These are phyloP conservation scores for Lachnellula willkommii DNA, from an alignment of 2,329 filamentous ascomycete genomes.

Conservation along the genomic window DNA sequence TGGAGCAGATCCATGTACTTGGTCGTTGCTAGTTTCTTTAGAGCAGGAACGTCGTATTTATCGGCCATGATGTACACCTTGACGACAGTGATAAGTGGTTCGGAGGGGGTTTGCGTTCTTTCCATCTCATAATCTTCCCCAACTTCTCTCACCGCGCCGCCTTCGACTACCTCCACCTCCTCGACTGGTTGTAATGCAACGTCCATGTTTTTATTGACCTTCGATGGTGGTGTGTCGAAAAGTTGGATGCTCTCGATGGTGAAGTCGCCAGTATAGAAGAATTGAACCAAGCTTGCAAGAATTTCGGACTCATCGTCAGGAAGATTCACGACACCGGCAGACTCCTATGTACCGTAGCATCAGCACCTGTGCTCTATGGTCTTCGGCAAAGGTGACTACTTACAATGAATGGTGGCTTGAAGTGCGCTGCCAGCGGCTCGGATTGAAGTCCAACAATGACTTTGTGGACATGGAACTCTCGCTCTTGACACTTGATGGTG, in stretches of 20 bases:
- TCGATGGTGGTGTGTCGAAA: background rate
- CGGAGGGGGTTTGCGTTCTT: background rate
- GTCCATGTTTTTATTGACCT: background rate
- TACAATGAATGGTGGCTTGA: conserved; percentile 1
- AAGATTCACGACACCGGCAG: conserved; percentile 48
- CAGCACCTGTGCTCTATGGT: background rate
- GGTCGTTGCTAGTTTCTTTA: conserved; percentile 12
- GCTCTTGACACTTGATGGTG: conserved; percentile 13
- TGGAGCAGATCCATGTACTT: conserved; percentile 8
- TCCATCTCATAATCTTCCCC: background rate
- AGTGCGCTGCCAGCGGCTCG: conserved; percentile 14
- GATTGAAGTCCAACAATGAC: conserved; percentile 18
- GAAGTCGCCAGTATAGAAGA: conserved; percentile 53
- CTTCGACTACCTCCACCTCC: background rate
- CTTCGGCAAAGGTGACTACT: background rate
- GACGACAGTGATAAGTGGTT: conserved; percentile 1
- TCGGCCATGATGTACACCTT: conserved; percentile 20
- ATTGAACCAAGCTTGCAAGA: conserved; percentile 71
- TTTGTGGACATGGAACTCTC: conserved; percentile 15
- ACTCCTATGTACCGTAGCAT: conserved; percentile 2
- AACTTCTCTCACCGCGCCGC: background rate
- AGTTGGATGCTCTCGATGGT: background rate
- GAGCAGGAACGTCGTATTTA: conserved; percentile 16
- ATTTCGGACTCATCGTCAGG: conserved; percentile 61
- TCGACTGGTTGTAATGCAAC: too few relatives aligned